Conservation (phyloP, 805 yeast genomes). For the Hanseniaspora guilliermondii region DNA sequence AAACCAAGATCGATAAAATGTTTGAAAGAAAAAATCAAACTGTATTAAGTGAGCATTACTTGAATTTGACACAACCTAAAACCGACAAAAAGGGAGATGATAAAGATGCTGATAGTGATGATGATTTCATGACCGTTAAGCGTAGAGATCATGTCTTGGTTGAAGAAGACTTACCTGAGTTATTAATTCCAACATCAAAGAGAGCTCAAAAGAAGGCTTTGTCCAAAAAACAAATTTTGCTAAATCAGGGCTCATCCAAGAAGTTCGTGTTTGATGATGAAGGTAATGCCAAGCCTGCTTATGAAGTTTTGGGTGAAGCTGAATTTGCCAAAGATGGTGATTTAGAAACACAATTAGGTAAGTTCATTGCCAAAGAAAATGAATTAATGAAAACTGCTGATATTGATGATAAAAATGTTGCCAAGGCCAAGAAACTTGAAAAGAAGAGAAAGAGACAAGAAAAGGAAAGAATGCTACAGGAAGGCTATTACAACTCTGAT, state of each 20-base stretch:
- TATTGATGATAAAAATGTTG: slow-evolving; percentile 61
- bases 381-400: slow-evolving; percentile 62
- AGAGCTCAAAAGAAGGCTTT: slow-evolving; percentile 75
- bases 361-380: slow-evolving; percentile 55
- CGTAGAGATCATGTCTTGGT: slow-evolving; percentile 59
- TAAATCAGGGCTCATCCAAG: slow-evolving; percentile 53
- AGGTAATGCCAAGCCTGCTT: slow-evolving; percentile 80
- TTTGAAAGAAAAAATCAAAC: slow-evolving; percentile 89
- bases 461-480: slow-evolving; percentile 44
- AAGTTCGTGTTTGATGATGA: slow-evolving; percentile 87
- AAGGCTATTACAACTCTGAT: slow-evolving; percentile 24
- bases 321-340: slow-evolving; percentile 64
- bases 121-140: slow-evolving; percentile 70
- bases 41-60: slow-evolving; percentile 78
- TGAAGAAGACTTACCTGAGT: slow-evolving; percentile 53
- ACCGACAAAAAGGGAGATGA: slow-evolving; percentile 35
- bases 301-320: slow-evolving; percentile 81
- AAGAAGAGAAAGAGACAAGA: slow-evolving; percentile 85
- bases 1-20: slow-evolving; percentile 90
- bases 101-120: slow-evolving; percentile 34
- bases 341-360: slow-evolving; percentile 52
- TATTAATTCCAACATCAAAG: slow-evolving; percentile 59
- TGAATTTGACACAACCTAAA: slow-evolving; percentile 48
- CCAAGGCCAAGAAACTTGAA: slow-evolving; percentile 66
- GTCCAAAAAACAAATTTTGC: slow-evolving; percentile 63